Evolutionary conservation across 805 yeast genomes (phyloP).

Genomic region (Yamadazyma kitorensis): DNA sequence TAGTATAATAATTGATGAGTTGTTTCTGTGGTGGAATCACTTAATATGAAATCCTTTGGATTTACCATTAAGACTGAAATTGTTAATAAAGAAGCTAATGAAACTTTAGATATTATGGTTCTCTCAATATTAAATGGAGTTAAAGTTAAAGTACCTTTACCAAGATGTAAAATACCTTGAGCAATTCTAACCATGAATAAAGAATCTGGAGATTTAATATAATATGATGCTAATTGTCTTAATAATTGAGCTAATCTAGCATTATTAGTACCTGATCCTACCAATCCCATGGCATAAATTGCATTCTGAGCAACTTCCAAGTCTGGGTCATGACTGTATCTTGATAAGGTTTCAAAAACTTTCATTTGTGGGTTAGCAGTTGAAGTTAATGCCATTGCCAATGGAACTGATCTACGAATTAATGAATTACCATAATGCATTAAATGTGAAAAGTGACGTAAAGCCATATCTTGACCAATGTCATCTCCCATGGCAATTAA

Average conservation of each 20-base stretch:
- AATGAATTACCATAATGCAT: constrained; percentile 96
- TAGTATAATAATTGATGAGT: constrained; percentile 80
- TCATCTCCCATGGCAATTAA: constrained; percentile 96
- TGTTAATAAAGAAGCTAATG: constrained; percentile 86
- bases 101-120: constrained; percentile 79
- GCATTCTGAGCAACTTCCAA: constrained; percentile 92
- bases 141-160: constrained; percentile 91
- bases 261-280: constrained; percentile 98
- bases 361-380: constrained; percentile 95
- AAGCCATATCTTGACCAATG: constrained; percentile 94
- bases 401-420: constrained; percentile 90
- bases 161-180: constrained; percentile 91
- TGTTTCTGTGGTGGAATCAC: constrained; percentile 47
- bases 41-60: constrained; percentile 78
- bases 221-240: constrained; percentile 92
- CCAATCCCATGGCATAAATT: constrained; percentile 94
- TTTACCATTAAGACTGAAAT: constrained; percentile 80
- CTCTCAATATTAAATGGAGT: constrained; percentile 90
- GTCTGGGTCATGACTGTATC: constrained; percentile 95
- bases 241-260: constrained; percentile 95
- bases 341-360: constrained; percentile 91
- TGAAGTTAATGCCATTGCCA: constrained; percentile 95
- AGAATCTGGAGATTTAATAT: constrained; percentile 85
- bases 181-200: constrained; percentile 91
- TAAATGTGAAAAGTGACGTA: constrained; percentile 94